These are phyloP conservation scores for Domatiomyces globalis DNA, from an alignment of 2,329 filamentous ascomycete genomes.

Conservation along the genomic window DNA sequence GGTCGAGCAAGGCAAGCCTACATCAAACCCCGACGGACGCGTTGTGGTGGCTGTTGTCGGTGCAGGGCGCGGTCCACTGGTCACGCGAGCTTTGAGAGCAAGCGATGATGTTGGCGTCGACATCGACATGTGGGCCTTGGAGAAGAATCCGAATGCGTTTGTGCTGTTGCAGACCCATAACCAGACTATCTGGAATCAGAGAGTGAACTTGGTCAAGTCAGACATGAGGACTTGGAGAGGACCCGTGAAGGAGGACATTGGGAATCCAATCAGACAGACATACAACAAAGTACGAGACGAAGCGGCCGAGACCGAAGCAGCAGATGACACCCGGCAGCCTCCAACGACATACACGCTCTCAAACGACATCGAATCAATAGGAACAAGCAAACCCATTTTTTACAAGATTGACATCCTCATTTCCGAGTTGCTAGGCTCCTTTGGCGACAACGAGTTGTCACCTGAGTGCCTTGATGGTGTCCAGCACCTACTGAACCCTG, in stretches of 20 bases:
- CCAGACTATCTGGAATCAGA: slow-evolving; percentile 60
- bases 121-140: slow-evolving; percentile 75
- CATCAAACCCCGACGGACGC: slow-evolving; percentile 53
- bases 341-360: slow-evolving; percentile 24
- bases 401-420: slow-evolving; percentile 68
- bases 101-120: slow-evolving; percentile 60
- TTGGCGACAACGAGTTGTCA: slow-evolving; percentile 91
- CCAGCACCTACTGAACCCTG: slow-evolving; percentile 68
- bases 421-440: slow-evolving; percentile 86
- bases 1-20: slow-evolving; percentile 56
- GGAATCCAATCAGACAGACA: slow-evolving; percentile 12
- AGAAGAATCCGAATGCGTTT: slow-evolving; percentile 97
- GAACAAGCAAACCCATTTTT: slow-evolving; percentile 11
- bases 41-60: slow-evolving; percentile 86
- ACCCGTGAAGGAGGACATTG: slow-evolving; percentile 31
- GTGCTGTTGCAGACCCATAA: slow-evolving; percentile 85
- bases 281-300: slow-evolving; percentile 13
- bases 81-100: slow-evolving; percentile 72
- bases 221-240: slow-evolving; percentile 97
- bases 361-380: slow-evolving; percentile 35
- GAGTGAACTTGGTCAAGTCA: slow-evolving; percentile 79
- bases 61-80: slow-evolving; percentile 80
- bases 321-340: slow-evolving; percentile 24
- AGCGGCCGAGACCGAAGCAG: slow-evolving; percentile 19
- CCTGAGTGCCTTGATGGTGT: slow-evolving; percentile 95